Evolutionary conservation across 2,329 filamentous ascomycete genomes (phyloP), one percentile per base, ranked within the genome.

Genomic region (Cladophialophora bantiana): DNA sequence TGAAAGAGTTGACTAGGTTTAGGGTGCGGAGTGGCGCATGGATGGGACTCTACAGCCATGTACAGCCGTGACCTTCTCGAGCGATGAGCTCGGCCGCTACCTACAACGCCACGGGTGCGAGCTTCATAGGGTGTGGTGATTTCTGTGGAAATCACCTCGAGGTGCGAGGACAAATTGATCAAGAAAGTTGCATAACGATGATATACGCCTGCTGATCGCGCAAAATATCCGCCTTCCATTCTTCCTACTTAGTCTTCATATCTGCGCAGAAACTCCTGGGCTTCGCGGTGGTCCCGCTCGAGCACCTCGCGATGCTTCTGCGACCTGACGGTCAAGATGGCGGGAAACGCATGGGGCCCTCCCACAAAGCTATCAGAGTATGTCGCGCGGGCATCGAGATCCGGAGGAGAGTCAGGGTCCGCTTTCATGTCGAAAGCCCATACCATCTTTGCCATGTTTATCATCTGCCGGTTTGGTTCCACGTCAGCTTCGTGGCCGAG

Each of bases 351-450:
- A 26, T 55, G 34, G 32, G 67, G 67, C 48, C 50, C 64, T 36
- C 67, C 67, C 75, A 72, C 48, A 82, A 81, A 53, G 76, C 72
- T 0, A 78, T 55, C 38, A 74, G 64, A 52, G 42, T 62, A 69
- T 50, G n/a, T 26, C 71, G 0, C 76, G 72, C 34, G 77, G 78
- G 20, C 84, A 78, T 18, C 80, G 77, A 36, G 78, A 79, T 1
- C 84, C 83, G 50, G 56, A 20, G 61, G 65, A 18, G 57, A 59
- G 75, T 69, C 42, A 35, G 55, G 63, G 13, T 64, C 59, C n/a
- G 69, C 60, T 20, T 13, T 15, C 36, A 66, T 59, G 26, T 62
- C 59, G 26, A 68, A 70, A 3, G 66, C 67, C 67, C 69, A 71
- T 4, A 62, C 52, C 32, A 69, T 60, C 40, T 64, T 65, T 9